Evolutionary conservation across 345 rosid species (phyloP).

Genomic region (Erysimum cheiranthoides): DNA sequence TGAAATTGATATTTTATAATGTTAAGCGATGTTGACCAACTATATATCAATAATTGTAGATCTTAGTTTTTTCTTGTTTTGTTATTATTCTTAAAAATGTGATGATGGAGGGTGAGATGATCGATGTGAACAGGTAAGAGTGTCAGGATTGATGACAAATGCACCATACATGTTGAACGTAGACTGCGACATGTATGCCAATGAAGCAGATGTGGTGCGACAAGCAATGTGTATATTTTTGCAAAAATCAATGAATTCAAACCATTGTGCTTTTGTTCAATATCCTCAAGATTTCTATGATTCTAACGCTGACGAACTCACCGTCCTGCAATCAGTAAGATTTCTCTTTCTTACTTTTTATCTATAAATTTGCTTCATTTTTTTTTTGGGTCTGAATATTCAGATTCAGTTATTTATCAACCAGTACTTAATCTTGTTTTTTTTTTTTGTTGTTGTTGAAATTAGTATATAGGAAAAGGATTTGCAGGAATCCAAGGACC

Average conservation of each 20-base stretch:
- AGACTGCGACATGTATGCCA: slow-evolving; percentile 76
- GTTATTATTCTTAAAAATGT: background rate
- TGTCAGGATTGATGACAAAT: slow-evolving; percentile 74
- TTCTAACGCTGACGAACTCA: slow-evolving; percentile 43
- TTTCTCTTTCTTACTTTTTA: background rate
- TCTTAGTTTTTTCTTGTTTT: background rate
- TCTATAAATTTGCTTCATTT: background rate
- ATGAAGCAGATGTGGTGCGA: slow-evolving; percentile 55
- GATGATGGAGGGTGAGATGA: background rate
- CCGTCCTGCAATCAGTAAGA: slow-evolving; percentile 36
- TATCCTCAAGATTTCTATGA: slow-evolving; percentile 59
- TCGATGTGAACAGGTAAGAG: slow-evolving; percentile 56
- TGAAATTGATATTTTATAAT: background rate
- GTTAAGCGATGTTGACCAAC: background rate
- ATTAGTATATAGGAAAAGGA: slow-evolving; percentile 50
- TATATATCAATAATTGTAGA: background rate
- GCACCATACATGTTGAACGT: slow-evolving; percentile 79
- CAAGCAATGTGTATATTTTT: slow-evolving; percentile 64
- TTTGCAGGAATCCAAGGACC: slow-evolving; percentile 64
- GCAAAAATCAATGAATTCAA: slow-evolving; percentile 19
- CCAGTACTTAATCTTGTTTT: background rate
- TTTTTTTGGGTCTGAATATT: too few relatives aligned
- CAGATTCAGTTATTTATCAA: background rate
- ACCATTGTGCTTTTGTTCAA: slow-evolving; percentile 57
- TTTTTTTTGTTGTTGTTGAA: background rate